Evolutionary conservation across 805 yeast species (phyloP), one percentile per base, ranked within the genome.

Genomic region (Candida railenensis): DNA sequence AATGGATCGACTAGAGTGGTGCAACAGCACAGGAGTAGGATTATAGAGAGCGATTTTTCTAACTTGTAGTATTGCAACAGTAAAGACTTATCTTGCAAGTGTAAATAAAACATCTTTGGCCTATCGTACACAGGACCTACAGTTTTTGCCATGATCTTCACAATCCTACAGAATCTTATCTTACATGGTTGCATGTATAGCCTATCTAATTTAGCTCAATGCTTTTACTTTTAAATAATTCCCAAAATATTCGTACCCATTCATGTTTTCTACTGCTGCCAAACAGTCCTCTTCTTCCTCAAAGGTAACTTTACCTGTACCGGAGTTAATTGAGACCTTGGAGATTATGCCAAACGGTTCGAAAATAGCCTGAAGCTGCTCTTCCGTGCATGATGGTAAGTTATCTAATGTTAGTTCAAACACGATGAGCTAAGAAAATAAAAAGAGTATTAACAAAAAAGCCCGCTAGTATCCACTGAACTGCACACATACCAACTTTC

Each of bases 181-280:
- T 28, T 28, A 28, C 33, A 28, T 28, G 9, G 9, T 28, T 14
- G 33, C 33, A 28, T 11, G 12, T 14, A 28, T 28, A 11, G 9
- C 33, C 33, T 28, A 14, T 14, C 14, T 28, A 9, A 14, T 14
- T n/a, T 25, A 25, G 30, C 9, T 11, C 11, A 25, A 5, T 25
- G 5, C 37, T 14, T 25, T 28, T 21, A 30, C 43, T 15, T 14
- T 11, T 3, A 40, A 21, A 40, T 15, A 30, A 2, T 22, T 34
- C 7, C 40, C 45, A 16, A 34, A 42, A n/a, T 45, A 39, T n/a
- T 46, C 42, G 34, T 25, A 50, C 15, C 56, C 56, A 39, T 52
- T 36, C 45, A 50, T 50, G 37, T 53, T 48, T n/a, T 33, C 33
- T 15, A 49, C 37, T 19, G 54, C 56, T 20, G 39, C 46, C 12